Conservation (phyloP, 768 basidiomycete species). For the Mycena crocata region DNA sequence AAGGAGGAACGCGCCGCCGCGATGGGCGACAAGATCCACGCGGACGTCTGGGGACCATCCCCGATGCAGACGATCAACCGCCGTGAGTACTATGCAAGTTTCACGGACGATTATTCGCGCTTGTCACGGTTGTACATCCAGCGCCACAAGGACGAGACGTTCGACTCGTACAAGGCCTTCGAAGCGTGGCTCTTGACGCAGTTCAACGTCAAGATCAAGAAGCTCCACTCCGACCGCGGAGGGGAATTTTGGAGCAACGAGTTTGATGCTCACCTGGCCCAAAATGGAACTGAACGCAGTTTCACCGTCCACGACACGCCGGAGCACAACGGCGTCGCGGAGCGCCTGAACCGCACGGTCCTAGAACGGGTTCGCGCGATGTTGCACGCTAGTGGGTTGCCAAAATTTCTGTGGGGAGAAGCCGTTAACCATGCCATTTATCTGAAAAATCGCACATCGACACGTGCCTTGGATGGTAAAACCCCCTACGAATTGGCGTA, state of each 20-base stretch:
- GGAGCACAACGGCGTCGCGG: conserved; percentile 53
- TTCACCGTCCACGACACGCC: conserved; percentile 43
- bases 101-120: conserved; percentile 48
- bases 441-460: conserved; percentile 42
- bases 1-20: conserved; percentile 25
- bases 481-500: conserved; percentile 38
- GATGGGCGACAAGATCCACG: conserved; percentile 47
- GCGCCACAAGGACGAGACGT: conserved; percentile 41
- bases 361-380: conserved; percentile 46
- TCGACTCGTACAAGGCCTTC: conserved; percentile 40
- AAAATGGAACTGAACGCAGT: conserved; percentile 31
- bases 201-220: conserved; percentile 39
- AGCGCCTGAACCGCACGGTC: conserved; percentile 47
- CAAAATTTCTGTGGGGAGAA: conserved; percentile 48
- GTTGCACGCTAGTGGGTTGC: conserved; percentile 40
- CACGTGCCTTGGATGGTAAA: conserved; percentile 34
- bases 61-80: conserved; percentile 33
- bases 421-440: conserved; percentile 40
- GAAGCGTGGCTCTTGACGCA: conserved; percentile 42
- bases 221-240: conserved; percentile 43
- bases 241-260: conserved; percentile 42
- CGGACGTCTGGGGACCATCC: conserved; percentile 52
- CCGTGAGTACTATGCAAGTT: conserved; percentile 45
- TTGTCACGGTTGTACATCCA: conserved; percentile 41
- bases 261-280: conserved; percentile 35